Base-by-base conservation (phyloP, 768 basidiomycete genomes). In the Crepidotus variabilis region DNA sequence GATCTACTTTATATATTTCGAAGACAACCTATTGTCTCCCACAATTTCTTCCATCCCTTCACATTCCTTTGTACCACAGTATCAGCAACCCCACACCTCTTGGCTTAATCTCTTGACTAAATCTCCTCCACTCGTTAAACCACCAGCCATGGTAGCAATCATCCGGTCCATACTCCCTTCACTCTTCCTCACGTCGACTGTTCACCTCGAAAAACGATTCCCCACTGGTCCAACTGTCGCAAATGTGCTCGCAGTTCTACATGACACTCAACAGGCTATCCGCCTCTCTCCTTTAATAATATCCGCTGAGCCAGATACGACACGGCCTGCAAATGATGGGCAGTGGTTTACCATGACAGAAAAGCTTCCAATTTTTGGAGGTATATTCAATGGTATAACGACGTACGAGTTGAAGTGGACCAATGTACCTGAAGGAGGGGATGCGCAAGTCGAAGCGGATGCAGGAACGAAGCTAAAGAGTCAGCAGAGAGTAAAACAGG, bases 231-330 rank as follows among this genome's bases (percentile, higher is more conserved):
- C 68, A 0, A 51, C 64, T 11, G 59, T 48, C 10, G 54, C 61
- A 0, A 47, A 59, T 2, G 64, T 71, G 8, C 57, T 75, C 9
- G 46, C 49, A 7, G 36, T 75, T 18, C 60, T 77, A 13, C 74
- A 74, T 34, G 68, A 77, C 54, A 71, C 72, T 2, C 52, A 58
- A 2, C 57, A 59, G 4, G 56, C 75, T 1, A 63, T 75, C 33
- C 47, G 59, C 1, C 57, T 71, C 1, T 72, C 64, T 50, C 72
- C 75, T 2, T 58, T 75, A 51, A 61, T 74, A 22, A 59, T 67
- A 21, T 59, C 59, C 48, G 58, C 65, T 11, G 59, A 43, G 14
- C 60, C 60, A 13, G 69, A 71, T 50, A 14, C 39, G 5, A 5
- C 18, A 5, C 39, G 18, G 18, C 39, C 39, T 43, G 57, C 71